These are phyloP conservation scores for Globisporangium spinosum DNA, from an alignment of 352 stramenopile species.

Conservation along the genomic window DNA sequence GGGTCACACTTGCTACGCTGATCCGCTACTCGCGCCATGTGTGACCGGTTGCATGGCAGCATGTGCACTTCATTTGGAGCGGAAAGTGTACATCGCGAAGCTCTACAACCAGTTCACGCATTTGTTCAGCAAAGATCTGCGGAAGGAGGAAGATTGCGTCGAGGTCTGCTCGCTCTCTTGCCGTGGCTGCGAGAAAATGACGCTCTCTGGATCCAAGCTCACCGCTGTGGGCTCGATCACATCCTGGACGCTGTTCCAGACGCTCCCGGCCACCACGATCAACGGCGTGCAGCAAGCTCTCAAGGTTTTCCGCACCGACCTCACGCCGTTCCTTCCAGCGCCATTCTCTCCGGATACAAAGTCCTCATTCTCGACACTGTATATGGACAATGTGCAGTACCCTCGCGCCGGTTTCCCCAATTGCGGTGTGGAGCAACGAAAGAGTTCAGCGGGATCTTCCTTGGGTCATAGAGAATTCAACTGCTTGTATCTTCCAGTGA, in stretches of 20 bases:
- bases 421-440: constrained; percentile 25
- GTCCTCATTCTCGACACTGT: constrained; percentile 44
- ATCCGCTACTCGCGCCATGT: constrained; percentile 36
- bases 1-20: constrained; percentile 63
- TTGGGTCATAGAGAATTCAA: constrained; percentile 23
- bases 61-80: constrained; percentile 40
- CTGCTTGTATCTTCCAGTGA: constrained; percentile 32
- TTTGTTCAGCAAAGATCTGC: constrained; percentile 68
- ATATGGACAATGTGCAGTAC: constrained; percentile 39
- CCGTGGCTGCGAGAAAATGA: constrained; percentile 60
- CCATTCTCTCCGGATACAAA: constrained; percentile 29
- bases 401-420: constrained; percentile 58
- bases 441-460: neutral
- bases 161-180: constrained; percentile 57
- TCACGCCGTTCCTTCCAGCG: constrained; percentile 40
- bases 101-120: constrained; percentile 53
- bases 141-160: constrained; percentile 68
- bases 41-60: constrained; percentile 56
- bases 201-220: constrained; percentile 42
- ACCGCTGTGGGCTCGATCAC: constrained; percentile 27
- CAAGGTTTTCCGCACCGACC: constrained; percentile 44
- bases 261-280: constrained; percentile 17
- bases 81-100: constrained; percentile 36
- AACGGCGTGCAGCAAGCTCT: constrained; percentile 20
- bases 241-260: constrained; percentile 44